Evolutionary conservation across 2,329 filamentous ascomycete genomes (phyloP), one percentile per base, ranked within the genome.

Genomic region (Orbilia quercus): DNA sequence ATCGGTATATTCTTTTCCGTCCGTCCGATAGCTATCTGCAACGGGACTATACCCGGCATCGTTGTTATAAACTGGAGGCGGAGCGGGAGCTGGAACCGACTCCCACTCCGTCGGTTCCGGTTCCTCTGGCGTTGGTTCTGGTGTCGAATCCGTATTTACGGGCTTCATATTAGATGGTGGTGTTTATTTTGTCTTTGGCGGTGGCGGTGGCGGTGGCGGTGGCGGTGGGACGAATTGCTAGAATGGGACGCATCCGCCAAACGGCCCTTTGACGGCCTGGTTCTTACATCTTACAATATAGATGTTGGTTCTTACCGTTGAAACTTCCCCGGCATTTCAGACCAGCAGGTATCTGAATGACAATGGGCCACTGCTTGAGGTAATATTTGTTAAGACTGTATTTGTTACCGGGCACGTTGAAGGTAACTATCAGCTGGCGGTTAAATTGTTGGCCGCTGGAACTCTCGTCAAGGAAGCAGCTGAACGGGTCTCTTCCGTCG

Each of bases 191-290:
- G 31, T 6, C 31, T 6, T 12, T 34, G 31, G 31, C 12, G 31
- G 31, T 34, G 31, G 6, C 31, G 31, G 31, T 12, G 31, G 6
- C 31, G 31, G 31, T 12, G 6, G 6, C 31, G 31, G 6, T 34
- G 31, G 31, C 12, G 6, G 31, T 34, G 54, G 53, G 11, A 25
- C 44, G 11, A 11, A 22, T 47, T 58, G 54, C 40, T 60, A 28
- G 44, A 60, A 60, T 22, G 42, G 42, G n/a, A 60, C 31, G 16
- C 54, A 58, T 16, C 54, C 54, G 20, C 54, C 54, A 16, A 58
- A 58, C 7, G 54, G 54, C 7, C 55, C 55, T 9, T 60, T 60
- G 12, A 28, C 31, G 7, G 55, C 55, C 36, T 3, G 14, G 20
- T 60, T 60, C 18, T 60, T 16, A 25, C 55, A 60, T 31, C 55